Evolutionary conservation across 495 filamentous ascomycete species (phyloP), one percentile per base, ranked within the genome.

Genomic region (Penicillium samsonianum): DNA sequence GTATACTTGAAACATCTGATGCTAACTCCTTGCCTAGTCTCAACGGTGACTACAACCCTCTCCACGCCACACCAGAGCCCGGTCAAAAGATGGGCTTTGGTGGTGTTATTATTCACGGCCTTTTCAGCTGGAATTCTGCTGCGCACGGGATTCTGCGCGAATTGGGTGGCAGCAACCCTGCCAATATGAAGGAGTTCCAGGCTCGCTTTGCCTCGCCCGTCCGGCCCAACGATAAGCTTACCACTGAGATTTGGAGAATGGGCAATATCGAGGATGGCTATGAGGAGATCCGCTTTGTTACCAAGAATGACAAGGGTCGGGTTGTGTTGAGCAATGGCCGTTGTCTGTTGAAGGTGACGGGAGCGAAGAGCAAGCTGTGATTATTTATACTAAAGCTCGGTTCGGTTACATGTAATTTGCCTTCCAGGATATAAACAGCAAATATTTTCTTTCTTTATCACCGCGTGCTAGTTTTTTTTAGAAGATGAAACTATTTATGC

Each of bases 11-110:
- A 5, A 51, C 66, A 40, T 11, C 40, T 12, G 31, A 28, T 44
- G 17, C 33, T 61, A 16, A 46, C 20, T 20, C 14, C 12, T 25
- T 20, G 35, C 12, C 22, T 43, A 74, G 87, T 44, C 80, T 96
- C 33, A 94, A 96, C 60, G 91, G 90, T 63, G 91, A 95, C 72
- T 96, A 95, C 70, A 95, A 95, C 76, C 91, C 91, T 23, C 85
- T 96, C 44, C 91, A 96, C 67, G 89, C 90, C 8, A 87, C 86
- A 26, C 91, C 90, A 12, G 88, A 88, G 70, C 90, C 92, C 0
- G 90, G 91, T 42, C 73, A 81, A 71, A 88, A 90, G 76, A 93
- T 96, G 90, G 90, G 91, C 25, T 96, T 95, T 66, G 90, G 89
- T 4, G 91, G 91, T 40, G 81, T 84, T 55, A 96, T 95, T 67